Base-by-base conservation (phyloP, 2,329 filamentous ascomycete genomes). In the Cladobotryum protrusum region DNA sequence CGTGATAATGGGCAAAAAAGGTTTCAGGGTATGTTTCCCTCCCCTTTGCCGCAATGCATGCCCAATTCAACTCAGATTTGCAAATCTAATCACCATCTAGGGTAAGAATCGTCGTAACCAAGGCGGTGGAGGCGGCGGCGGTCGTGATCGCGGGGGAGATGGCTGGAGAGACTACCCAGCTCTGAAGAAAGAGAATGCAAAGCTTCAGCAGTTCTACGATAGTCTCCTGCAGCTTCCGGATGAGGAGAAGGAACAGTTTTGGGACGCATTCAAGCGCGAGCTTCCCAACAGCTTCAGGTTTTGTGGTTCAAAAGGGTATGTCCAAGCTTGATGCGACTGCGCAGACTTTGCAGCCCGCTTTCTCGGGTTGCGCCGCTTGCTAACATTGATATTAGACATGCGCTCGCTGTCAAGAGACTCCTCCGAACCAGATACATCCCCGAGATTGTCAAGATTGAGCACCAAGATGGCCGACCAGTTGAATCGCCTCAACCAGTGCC, bases 211-310 rank as follows among this genome's bases (percentile, higher is more conserved):
- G 56, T 97, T 87, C 73, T 99, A 99, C 75, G 85, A 95, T 65
- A 75, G 78, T 54, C 76, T 91, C 29, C 77, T 87, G 5, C 80
- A 90, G 52, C 73, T 97, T 7, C 78, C 86, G 1, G 87, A 90
- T 45, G 82, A 85, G 42, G 92, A 97, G 71, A 83, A 81, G 61
- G 75, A 82, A 50, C 77, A 80, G 9, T 97, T 96, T 70, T 99
- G 93, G 93, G 78, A 80, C 35, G 82, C 87, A 1, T 74, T 97
- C 66, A 82, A 83, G 62, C 82, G 85, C 56, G 91, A 97, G 65
- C 75, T 99, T 45, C 93, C 93, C 49, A 97, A 96, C 73, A 96
- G 91, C 70, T 99, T 97, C 75, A 84, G 93, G 54, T 99, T 99
- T 72, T 95, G 90, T 53, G 93, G 93, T 35, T 96, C 90, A 43